Conservation (phyloP, 805 yeast species). For the Grigorovia yakushimaensis region DNA sequence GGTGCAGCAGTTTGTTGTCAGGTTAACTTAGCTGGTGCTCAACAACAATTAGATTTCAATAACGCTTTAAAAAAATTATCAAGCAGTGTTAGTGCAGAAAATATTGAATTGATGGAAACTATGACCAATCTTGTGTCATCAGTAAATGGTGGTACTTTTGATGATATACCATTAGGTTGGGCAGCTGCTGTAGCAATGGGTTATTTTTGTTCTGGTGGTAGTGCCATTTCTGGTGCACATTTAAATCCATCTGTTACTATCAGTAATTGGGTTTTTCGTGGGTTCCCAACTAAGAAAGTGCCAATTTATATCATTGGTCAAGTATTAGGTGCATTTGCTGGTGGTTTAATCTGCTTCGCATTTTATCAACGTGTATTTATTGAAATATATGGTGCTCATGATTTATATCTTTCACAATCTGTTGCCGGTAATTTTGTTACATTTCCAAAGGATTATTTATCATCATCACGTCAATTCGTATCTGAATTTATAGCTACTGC, state of each 20-base stretch:
- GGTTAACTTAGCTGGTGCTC: slow-evolving; percentile 27
- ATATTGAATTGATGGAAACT: slow-evolving; percentile 4
- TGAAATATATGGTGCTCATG: slow-evolving; percentile 18
- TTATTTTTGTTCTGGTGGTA: slow-evolving; percentile 41
- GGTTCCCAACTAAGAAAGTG: slow-evolving; percentile 41
- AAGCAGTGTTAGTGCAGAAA: slow-evolving; percentile 2
- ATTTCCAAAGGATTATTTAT: slow-evolving; percentile 33
- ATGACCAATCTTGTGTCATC: slow-evolving; percentile 8
- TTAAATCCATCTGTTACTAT: slow-evolving; percentile 45
- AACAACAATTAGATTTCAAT: slow-evolving; percentile 12
- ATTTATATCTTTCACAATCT: slow-evolving; percentile 19
- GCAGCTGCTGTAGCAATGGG: slow-evolving; percentile 47
- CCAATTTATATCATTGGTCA: slow-evolving; percentile 39
- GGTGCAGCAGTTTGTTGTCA: slow-evolving; percentile 46
- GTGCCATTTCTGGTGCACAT: slow-evolving; percentile 46
- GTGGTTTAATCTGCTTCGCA: slow-evolving; percentile 38
- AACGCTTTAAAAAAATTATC: slow-evolving; percentile 3
- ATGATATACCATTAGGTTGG: slow-evolving; percentile 40
- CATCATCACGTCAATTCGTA: slow-evolving; percentile 36
- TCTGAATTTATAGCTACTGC: slow-evolving; percentile 40
- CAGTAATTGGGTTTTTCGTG: slow-evolving; percentile 38
- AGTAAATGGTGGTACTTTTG: slow-evolving; percentile 31
- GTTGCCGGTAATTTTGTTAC: slow-evolving; percentile 40
- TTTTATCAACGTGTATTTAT: slow-evolving; percentile 33
- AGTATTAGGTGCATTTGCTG: slow-evolving; percentile 39